Base-by-base conservation (phyloP, 495 filamentous ascomycete genomes). In the Podospora tetraspora region DNA sequence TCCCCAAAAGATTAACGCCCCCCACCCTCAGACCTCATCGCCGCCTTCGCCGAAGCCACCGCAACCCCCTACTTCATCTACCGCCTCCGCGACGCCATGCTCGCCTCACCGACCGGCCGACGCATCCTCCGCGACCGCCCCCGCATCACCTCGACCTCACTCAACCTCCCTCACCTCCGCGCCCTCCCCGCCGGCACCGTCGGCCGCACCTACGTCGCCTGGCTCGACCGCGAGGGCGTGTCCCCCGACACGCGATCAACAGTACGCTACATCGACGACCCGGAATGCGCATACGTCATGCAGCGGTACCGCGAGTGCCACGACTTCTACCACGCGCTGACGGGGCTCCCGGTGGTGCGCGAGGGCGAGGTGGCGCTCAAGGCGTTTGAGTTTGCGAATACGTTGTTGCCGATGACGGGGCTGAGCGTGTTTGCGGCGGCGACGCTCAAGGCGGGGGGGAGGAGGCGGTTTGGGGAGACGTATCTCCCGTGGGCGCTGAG, bases 261-360 rank as follows among this genome's bases (percentile, higher is more conserved):
- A 21, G 95, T 99, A 25, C 85, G 89, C 58, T 97, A 96, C 79
- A 93, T 99, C 64, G 94, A 97, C 76, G 90, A 97, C 75, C 88
- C 88, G 64, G 95, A 98, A 76, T 96, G 92, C 76, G 95, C 95
- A 22, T 99, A 98, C 78, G 95, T 98, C 4, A 97, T 99, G 92
- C 95, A 98, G 85, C 88, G 95, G 30, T 99, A 99, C 79, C 88
- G 95, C 61, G 96, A 99, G 79, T 95, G 91, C 73, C 95, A 99
- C 78, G 95, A 99, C 76, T 98, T 99, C 84, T 98, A 96, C 82
- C 95, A 99, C 79, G 95, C 96, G 0, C 81, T 99, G 37, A 97
- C 93, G 13, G 95, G 95, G 0, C 81, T 99, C 34, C 95, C 96
- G 0, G 86, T 93, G n/a, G 89, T 97, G 61, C 84, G 92, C 2